A percentile compares a stretch with the other conserved stretches of the same genome.
Evolutionary conservation across 768 basidiomycete genomes (phyloP).

Genomic region (Naganishia vaughanmartiniae): DNA sequence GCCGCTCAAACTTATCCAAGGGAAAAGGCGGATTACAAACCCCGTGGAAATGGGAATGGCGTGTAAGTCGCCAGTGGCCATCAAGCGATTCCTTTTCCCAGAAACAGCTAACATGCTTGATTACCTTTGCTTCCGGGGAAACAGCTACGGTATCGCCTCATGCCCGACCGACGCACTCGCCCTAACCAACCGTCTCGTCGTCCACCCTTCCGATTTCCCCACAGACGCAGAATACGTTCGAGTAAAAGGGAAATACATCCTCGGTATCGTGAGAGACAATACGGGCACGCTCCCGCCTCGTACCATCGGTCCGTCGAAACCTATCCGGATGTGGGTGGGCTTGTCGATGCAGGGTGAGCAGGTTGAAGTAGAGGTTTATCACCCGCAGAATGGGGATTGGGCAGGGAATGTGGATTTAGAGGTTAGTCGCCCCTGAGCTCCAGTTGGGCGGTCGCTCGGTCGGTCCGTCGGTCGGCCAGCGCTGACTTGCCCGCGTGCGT

Average conservation of each 20-base stretch:
- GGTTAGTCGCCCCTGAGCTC: slow-evolving; percentile 43
- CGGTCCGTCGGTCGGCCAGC: neutral
- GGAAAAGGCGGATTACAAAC: slow-evolving; percentile 28
- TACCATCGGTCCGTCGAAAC: slow-evolving; percentile 68
- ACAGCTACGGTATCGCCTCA: slow-evolving; percentile 55
- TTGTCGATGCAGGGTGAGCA: slow-evolving; percentile 74
- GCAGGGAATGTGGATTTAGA: slow-evolving; percentile 74
- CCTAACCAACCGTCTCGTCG: slow-evolving; percentile 75
- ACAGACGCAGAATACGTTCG: slow-evolving; percentile 67
- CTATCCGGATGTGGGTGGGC: slow-evolving; percentile 85
- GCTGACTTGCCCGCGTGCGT: neutral
- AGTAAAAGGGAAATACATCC: slow-evolving; percentile 67
- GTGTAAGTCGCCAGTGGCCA: neutral
- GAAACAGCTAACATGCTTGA: neutral
- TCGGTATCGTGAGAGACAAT: slow-evolving; percentile 75
- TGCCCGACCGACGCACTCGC: slow-evolving; percentile 70
- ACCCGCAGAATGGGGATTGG: slow-evolving; percentile 54
- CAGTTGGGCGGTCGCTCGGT: too few species aligned
- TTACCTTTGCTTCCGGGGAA: too few species aligned
- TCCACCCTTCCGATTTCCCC: slow-evolving; percentile 72
- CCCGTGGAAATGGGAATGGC: slow-evolving; percentile 18
- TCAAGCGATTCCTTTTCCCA: neutral
- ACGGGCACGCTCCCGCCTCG: slow-evolving; percentile 69
- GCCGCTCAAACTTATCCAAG: slow-evolving; percentile 16
- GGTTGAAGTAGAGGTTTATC: slow-evolving; percentile 67